A percentile compares a stretch with the other conserved stretches of the same genome.
Conservation (phyloP, 1,284 basidiomycete species). For the Ceratobasidium papillatum region DNA sequence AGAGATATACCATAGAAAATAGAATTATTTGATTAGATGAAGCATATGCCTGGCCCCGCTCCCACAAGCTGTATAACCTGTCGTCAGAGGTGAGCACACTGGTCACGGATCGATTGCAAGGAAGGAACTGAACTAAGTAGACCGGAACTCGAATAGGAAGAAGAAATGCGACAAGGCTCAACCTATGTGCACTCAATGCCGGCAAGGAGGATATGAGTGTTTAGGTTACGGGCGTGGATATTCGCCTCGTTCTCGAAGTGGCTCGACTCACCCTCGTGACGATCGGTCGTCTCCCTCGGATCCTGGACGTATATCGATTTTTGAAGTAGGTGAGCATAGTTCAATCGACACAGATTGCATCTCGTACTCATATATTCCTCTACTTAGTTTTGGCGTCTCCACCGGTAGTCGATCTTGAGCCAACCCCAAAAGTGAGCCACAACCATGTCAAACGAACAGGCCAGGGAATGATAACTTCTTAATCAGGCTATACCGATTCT, state of each 20-base stretch:
- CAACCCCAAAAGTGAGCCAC: not conserved
- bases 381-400: not conserved
- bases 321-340: not conserved
- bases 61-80: no score
- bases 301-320: not conserved
- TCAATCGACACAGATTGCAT: not conserved
- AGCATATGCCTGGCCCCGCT: conserved; percentile 19
- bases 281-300: not conserved
- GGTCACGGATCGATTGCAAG: no score
- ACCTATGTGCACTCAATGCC: not conserved
- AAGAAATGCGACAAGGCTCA: conserved; percentile 10
- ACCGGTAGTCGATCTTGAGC: not conserved
- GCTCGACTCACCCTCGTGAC: not conserved
- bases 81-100: not conserved
- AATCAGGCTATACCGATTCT: no score
- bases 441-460: not conserved
- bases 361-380: not conserved
- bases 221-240: conserved; percentile 7
- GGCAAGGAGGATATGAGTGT: not conserved
- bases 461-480: not conserved
- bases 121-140: not conserved
- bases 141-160: not conserved
- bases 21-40: not conserved
- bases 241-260: not conserved
- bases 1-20: no score